phyloP scores from a whole-genome alignment of 305 asterid species.

The Solanum hybrid region DNA sequence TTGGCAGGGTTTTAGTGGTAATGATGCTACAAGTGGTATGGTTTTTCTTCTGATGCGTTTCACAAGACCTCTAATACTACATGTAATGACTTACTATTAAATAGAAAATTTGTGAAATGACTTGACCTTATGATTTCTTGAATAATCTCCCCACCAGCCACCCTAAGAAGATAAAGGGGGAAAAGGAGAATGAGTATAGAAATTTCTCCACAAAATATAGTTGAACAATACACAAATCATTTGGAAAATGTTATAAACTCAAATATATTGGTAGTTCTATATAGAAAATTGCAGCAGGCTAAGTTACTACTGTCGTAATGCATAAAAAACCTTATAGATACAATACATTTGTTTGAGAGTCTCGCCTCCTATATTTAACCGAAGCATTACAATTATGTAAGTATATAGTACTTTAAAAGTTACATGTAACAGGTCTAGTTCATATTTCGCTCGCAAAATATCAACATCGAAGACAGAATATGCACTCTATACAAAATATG shows the following conservation, averaged over 20 bases:
- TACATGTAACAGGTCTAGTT: too few species aligned
- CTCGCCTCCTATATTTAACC: too few species aligned
- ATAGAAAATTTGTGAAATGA: not conserved
- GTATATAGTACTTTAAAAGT: too few species aligned
- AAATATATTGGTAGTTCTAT: not conserved
- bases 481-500: too few species aligned
- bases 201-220: not conserved
- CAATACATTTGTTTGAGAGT: too few species aligned
- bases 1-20: conserved; percentile 89
- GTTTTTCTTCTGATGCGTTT: not conserved
- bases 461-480: too few species aligned
- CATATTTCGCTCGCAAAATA: too few species aligned
- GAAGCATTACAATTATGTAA: too few species aligned
- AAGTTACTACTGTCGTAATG: not conserved
- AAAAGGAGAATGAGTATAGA: not conserved
- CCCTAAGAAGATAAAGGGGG: not conserved
- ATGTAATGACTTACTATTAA: not conserved
- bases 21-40: conserved; percentile 48
- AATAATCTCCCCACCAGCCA: not conserved
- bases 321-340: not conserved
- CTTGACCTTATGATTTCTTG: not conserved
- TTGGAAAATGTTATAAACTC: not conserved
- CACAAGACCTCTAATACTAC: not conserved
- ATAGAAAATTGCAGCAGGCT: not conserved
- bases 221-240: not conserved